Evolutionary conservation across 805 yeast species (phyloP).

Genomic region (Candida montana): DNA sequence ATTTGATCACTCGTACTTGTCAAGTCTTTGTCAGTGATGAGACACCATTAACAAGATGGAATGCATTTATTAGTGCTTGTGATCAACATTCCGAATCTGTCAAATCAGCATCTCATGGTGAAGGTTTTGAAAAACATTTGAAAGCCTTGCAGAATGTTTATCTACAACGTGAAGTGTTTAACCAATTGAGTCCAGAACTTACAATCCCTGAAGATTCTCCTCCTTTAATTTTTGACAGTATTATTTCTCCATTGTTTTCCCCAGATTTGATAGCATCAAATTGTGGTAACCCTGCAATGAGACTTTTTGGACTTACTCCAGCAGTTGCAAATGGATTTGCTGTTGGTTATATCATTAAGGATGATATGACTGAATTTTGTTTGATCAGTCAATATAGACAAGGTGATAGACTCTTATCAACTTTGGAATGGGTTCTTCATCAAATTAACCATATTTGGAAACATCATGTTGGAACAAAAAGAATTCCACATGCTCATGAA

Average conservation of each 20-base stretch:
- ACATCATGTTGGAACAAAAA: conserved; percentile 18
- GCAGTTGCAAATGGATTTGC: conserved; percentile 87
- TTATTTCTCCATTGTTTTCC: conserved; percentile 31
- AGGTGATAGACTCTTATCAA: conserved; percentile 70
- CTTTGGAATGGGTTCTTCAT: conserved; percentile 60
- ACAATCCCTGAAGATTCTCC: conserved; percentile 31
- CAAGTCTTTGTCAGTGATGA: conserved; percentile 60
- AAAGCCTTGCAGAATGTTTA: conserved; percentile 57
- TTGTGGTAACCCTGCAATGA: conserved; percentile 89
- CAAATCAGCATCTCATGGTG: conserved; percentile 50
- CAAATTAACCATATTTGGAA: conserved; percentile 50
- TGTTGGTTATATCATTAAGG: conserved; percentile 84
- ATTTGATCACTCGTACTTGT: conserved; percentile 43
- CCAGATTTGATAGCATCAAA: conserved; percentile 55
- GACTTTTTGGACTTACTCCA: conserved; percentile 85
- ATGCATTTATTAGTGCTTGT: conserved; percentile 45
- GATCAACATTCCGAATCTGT: conserved; percentile 44
- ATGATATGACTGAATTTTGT: conserved; percentile 74
- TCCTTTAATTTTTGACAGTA: conserved; percentile 39
- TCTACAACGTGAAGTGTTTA: conserved; percentile 42
- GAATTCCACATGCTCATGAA: conserved; percentile 27
- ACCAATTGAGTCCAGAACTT: conserved; percentile 40
- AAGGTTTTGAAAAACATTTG: conserved; percentile 70
- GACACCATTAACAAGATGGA: conserved; percentile 41
- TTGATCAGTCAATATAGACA: conserved; percentile 85